These are phyloP conservation scores for Alnus rubra DNA, from an alignment of 306 rosid genomes.

Conservation along the genomic window DNA sequence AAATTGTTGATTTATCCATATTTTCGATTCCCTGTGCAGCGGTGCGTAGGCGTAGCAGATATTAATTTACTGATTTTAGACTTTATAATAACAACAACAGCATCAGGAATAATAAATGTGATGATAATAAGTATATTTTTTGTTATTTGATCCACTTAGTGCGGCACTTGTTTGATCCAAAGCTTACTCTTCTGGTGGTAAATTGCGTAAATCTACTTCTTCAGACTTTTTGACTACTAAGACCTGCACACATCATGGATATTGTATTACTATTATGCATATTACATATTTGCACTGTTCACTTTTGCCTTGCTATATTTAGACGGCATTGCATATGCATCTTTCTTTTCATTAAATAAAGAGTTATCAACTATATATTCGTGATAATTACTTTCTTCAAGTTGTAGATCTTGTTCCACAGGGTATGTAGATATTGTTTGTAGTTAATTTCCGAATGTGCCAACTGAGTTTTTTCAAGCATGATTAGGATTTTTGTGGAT, in stretches of 20 bases:
- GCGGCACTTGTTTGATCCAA: background rate
- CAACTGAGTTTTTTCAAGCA: background rate
- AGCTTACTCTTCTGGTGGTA: background rate
- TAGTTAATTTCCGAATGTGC: background rate
- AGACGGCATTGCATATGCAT: background rate
- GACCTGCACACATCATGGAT: background rate
- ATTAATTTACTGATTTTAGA: too few relatives aligned
- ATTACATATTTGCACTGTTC: background rate
- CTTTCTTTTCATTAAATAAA: background rate
- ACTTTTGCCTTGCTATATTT: background rate
- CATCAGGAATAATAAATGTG: too few relatives aligned
- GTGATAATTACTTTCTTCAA: background rate
- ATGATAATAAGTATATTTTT: too few relatives aligned
- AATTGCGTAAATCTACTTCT: background rate
- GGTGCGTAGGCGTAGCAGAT: background rate
- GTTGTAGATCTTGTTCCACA: background rate
- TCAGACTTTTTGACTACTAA: background rate
- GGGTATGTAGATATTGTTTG: background rate
- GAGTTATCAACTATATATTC: background rate
- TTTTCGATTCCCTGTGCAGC: background rate
- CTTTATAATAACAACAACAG: too few relatives aligned
- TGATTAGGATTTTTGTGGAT: conserved; percentile 1
- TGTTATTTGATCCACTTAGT: background rate
- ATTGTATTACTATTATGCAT: background rate
- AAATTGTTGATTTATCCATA: background rate